Conservation (phyloP, 139 green algal genomes). For the Picochlorum sp. region DNA sequence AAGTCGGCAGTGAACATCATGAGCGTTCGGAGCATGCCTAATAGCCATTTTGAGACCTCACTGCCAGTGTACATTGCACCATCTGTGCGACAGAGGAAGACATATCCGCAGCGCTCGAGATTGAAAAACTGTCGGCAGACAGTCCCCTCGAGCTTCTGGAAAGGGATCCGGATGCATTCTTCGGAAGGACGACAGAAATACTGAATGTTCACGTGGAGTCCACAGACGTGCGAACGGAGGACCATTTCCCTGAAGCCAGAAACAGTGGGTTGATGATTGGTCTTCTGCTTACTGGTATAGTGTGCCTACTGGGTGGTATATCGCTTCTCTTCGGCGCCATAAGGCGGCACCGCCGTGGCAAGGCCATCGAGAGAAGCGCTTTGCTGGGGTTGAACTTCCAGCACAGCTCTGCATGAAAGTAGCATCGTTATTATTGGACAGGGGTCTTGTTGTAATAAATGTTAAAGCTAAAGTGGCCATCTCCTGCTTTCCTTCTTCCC, state of each 20-base stretch:
- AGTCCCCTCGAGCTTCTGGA: conserved; percentile 37
- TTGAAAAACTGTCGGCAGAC: conserved; percentile 40
- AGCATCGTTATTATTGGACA: no score
- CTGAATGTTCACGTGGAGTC: conserved; percentile 19
- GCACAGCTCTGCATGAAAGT: no score
- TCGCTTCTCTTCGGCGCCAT: no score
- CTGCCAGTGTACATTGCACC: conserved; percentile 35
- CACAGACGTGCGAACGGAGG: background rate
- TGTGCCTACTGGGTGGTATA: background rate
- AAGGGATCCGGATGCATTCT: conserved; percentile 43
- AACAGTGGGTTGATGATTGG: background rate
- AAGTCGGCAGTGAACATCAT: conserved; percentile 25
- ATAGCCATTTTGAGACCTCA: conserved; percentile 27
- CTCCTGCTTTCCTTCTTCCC: no score
- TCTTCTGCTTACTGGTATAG: background rate
- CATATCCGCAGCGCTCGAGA: conserved; percentile 31
- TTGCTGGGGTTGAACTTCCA: no score
- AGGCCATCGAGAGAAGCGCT: no score
- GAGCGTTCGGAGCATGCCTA: conserved; percentile 8
- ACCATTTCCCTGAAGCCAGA: background rate
- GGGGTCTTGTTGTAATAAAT: no score
- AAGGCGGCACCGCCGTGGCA: no score
- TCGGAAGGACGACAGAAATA: conserved; percentile 41
- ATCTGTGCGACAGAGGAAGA: conserved; percentile 29
- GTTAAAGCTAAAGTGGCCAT: no score